Evolutionary conservation across 2,329 filamentous ascomycete species (phyloP), one percentile per base, ranked within the genome.

Genomic region (Penicillium frequentans): DNA sequence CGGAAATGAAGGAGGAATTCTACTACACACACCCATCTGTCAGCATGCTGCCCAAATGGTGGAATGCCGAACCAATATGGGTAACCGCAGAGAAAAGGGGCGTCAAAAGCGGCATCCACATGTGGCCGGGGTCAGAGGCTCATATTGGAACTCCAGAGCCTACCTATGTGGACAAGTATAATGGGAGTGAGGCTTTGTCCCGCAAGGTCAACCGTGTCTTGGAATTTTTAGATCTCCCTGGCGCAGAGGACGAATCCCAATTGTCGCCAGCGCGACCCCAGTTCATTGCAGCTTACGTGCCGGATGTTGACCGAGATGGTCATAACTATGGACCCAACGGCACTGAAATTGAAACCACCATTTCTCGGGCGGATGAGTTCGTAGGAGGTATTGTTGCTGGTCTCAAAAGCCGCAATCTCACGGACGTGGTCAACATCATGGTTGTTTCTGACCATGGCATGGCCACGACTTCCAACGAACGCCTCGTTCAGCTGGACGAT

Each of bases 371-470:
- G 1, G 95, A 99, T 72, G 77, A 75, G 2, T 96, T 98, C 91
- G 79, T 99, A 26, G 89, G 86, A 27, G 74, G 83, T 23, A 77
- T 99, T 1, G 89, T 98, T 68, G 73, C 80, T 1, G 93, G 93
- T 0, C 80, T 99, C 0, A 85, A 93, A 59, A 77, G 83, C 47
- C 87, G 95, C 49, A 97, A 98, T 70, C 77, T 99, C 50, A 96
- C 92, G 0, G 72, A 88, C 21, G 90, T 99, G 58, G 91, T 98
- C 70, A 99, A 99, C 64, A 84, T 99, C 8, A 87, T 99, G 33
- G 83, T 99, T n/a, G 93, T 99, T 2, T 97, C 92, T 0, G 95
- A 99, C 71, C 95, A 99, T 71, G 95, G 95, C 50, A 99, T 99
- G 95, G 95, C 95, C 1, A 96, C 92, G 0, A 98, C 95, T 0